A percentile compares a stretch with the other conserved stretches of the same genome.
These are phyloP conservation scores for Warburgia ugandensis DNA, from an alignment of 164 flowering plant genomes.

Conservation along the genomic window DNA sequence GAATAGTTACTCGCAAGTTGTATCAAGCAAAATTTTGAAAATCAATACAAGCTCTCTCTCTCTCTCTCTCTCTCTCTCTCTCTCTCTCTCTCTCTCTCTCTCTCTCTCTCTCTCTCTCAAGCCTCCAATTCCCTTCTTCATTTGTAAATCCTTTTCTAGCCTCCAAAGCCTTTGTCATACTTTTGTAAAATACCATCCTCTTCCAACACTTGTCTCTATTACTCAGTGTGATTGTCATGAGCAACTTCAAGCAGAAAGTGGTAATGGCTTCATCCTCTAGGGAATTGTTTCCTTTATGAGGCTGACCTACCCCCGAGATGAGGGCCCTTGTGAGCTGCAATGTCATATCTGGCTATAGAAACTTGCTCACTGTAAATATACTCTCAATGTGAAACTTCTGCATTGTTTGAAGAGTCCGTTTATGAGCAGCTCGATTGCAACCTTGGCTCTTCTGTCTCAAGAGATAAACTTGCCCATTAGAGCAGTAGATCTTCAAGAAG, in stretches of 20 bases:
- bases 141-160: no score
- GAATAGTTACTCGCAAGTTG: no score
- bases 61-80: no score
- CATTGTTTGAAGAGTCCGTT: conserved; percentile 30
- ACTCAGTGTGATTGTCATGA: conserved; percentile 32
- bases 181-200: no score
- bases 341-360: conserved; percentile 27
- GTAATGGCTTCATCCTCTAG: conserved; percentile 36
- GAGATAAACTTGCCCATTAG: conserved; percentile 36
- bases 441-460: conserved; percentile 33
- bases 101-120: no score
- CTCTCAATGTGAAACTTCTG: conserved; percentile 34
- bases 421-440: conserved; percentile 34
- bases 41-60: no score
- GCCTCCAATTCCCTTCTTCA: no score
- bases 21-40: no score
- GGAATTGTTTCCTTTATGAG: conserved; percentile 25
- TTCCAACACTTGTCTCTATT: no score
- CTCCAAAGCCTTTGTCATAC: no score
- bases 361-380: conserved; percentile 33
- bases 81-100: no score
- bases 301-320: conserved; percentile 24
- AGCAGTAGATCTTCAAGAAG: conserved; percentile 28
- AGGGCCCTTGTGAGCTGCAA: conserved; percentile 30
- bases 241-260: conserved; percentile 33